Conservation (phyloP, 2,329 filamentous ascomycete genomes). For the Simplicillium sp. region DNA sequence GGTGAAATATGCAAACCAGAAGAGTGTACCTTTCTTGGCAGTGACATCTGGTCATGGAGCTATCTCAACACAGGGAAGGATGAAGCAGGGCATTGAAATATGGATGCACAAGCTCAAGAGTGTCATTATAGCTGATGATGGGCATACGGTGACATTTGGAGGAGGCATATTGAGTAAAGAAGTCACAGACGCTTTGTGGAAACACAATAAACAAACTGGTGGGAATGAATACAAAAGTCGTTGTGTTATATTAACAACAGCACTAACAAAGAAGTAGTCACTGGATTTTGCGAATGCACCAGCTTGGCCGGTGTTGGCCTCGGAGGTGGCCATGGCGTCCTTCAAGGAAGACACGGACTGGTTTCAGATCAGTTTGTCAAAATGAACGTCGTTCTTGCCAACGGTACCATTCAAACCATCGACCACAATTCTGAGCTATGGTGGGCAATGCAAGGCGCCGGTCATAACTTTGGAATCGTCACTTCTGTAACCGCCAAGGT, state of each 20-base stretch:
- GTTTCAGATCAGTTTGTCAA: constrained; percentile 23
- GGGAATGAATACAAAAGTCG: not conserved
- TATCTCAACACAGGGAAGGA: not conserved
- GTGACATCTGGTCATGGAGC: not conserved
- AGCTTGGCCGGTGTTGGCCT: constrained; percentile 18
- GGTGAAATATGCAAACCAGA: not conserved
- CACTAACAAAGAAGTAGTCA: not conserved
- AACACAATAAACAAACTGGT: not conserved
- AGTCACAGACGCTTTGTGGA: not conserved
- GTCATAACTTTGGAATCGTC: constrained; percentile 24
- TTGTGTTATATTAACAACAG: not conserved
- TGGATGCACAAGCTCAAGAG: not conserved
- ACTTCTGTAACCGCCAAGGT: constrained; percentile 20
- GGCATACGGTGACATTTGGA: not conserved
- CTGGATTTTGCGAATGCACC: constrained; percentile 11
- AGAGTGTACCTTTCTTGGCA: not conserved
- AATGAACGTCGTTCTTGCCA: constrained; percentile 20
- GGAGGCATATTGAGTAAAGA: not conserved
- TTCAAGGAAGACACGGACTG: constrained; percentile 18
- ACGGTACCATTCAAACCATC: constrained; percentile 13
- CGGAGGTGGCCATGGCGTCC: constrained; percentile 20
- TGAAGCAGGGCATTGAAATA: not conserved
- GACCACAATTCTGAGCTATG: constrained; percentile 19
- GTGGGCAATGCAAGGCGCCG: constrained; percentile 24
- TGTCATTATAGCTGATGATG: not conserved